These are phyloP conservation scores for Fusarium newnesense DNA, from an alignment of 2,329 filamentous ascomycete species.

Conservation along the genomic window DNA sequence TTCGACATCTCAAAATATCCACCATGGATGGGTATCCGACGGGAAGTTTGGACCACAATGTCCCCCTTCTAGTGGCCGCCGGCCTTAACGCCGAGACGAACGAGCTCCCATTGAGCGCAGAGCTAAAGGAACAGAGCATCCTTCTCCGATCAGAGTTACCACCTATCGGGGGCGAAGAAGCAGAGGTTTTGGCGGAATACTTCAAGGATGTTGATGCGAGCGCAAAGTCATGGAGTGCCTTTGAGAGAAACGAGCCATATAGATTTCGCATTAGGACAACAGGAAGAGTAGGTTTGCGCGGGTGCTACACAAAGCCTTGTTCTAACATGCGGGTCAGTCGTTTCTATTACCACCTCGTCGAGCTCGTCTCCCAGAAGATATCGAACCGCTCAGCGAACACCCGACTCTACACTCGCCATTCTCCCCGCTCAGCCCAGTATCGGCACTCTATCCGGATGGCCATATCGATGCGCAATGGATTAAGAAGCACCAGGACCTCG, in stretches of 20 bases:
- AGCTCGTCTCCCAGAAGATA: constrained; percentile 62
- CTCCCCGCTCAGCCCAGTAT: constrained; percentile 87
- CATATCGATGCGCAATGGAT: constrained; percentile 85
- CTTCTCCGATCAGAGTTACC: constrained; percentile 78
- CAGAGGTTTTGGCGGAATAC: constrained; percentile 71
- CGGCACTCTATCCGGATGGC: constrained; percentile 88
- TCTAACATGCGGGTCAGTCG: constrained; percentile 55
- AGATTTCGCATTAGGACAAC: constrained; percentile 77
- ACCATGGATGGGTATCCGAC: constrained; percentile 82
- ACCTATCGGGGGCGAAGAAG: constrained; percentile 71
- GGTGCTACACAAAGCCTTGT: constrained; percentile 29
- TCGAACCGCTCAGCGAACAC: constrained; percentile 58
- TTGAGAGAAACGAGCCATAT: constrained; percentile 61
- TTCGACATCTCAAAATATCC: constrained; percentile 28
- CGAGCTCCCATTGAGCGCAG: constrained; percentile 57
- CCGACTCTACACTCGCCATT: constrained; percentile 86
- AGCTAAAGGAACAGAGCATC: constrained; percentile 67
- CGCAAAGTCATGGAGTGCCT: constrained; percentile 72
- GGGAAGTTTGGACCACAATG: constrained; percentile 86
- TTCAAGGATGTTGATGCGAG: constrained; percentile 74
- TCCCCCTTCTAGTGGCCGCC: constrained; percentile 84
- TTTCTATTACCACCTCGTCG: constrained; percentile 67
- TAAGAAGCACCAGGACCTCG: constrained; percentile 84
- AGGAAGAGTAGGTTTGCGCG: constrained; percentile 75
- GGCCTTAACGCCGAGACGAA: constrained; percentile 67